Percentiles rank a stretch among this genome's conserved stretches.
Evolutionary conservation across 345 rosid species (phyloP).

Genomic region (Abelmoschus esculentus): DNA sequence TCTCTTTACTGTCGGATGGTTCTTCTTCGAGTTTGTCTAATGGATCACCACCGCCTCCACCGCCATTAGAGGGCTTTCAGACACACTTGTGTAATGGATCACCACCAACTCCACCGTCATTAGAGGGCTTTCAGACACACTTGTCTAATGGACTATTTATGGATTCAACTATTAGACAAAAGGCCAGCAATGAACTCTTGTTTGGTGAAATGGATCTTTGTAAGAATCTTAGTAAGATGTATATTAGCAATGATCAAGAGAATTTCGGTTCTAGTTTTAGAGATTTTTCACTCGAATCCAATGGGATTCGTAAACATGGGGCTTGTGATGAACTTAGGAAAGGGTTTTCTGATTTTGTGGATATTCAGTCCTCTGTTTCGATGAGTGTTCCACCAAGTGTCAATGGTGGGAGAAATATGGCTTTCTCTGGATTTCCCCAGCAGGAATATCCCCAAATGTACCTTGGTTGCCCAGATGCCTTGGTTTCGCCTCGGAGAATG

Average conservation of each 20-base stretch:
- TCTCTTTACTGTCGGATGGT: constrained; percentile 27
- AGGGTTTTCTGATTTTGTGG: constrained; percentile 13
- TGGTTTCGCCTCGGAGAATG: constrained; percentile 8
- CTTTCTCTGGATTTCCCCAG: constrained; percentile 5
- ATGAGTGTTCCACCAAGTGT: constrained; percentile 4
- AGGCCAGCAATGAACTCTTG: neutral
- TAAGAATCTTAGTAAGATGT: neutral
- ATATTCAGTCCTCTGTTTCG: constrained; percentile 9
- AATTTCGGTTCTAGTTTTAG: too few species aligned
- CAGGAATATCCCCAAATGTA: neutral
- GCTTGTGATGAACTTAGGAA: neutral
- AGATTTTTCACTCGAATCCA: neutral
- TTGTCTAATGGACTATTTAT: neutral
- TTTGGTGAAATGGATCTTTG: constrained; percentile 19
- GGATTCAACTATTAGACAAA: neutral
- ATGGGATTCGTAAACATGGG: constrained; percentile 4
- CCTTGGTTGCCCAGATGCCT: neutral
- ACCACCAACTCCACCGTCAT: constrained; percentile 15
- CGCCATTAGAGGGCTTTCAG: neutral
- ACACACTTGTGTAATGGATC: too few species aligned
- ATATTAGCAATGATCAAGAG: too few species aligned
- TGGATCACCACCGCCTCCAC: constrained; percentile 27
- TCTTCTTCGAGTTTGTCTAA: constrained; percentile 29
- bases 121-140: constrained; percentile 12
- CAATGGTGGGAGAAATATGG: constrained; percentile 4